Evolutionary conservation across 1,284 basidiomycete genomes (phyloP).

Genomic region (Leccinum pachyderme): DNA sequence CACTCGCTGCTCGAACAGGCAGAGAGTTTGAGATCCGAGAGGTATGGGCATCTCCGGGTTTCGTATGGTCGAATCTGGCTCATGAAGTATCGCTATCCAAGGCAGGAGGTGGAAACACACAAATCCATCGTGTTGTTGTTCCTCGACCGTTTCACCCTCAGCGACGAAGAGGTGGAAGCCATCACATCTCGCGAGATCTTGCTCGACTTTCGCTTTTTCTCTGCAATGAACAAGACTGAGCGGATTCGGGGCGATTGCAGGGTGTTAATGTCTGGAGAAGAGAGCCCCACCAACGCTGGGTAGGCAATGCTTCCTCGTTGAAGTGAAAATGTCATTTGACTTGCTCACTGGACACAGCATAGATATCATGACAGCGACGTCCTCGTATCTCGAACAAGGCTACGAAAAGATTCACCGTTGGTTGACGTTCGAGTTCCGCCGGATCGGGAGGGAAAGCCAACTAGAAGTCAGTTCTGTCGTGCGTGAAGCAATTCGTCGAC

Average conservation of each 20-base stretch:
- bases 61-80: background rate
- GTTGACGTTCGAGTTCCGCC: conserved; percentile 83
- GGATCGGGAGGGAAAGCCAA: conserved; percentile 73
- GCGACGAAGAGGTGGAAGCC: conserved; percentile 66
- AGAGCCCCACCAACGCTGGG: conserved; percentile 80
- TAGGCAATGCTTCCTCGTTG: conserved; percentile 35
- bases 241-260: conserved; percentile 82
- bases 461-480: conserved; percentile 76
- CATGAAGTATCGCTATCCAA: conserved; percentile 26
- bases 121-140: conserved; percentile 80
- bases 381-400: conserved; percentile 81
- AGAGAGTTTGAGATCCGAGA: conserved; percentile 76
- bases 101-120: conserved; percentile 66
- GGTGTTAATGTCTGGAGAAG: conserved; percentile 86
- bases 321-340: background rate
- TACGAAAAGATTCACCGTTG: conserved; percentile 89
- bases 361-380: conserved; percentile 86
- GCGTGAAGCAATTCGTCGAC: conserved; percentile 71
- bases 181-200: conserved; percentile 79
- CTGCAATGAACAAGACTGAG: conserved; percentile 85
- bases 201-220: conserved; percentile 73
- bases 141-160: conserved; percentile 82
- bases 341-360: conserved; percentile 45
- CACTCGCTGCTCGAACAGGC: conserved; percentile 85
- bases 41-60: conserved; percentile 45